These are phyloP conservation scores for Lichtheimia hyalospora DNA, from an alignment of 371 early-diverging fungal genomes.

Conservation along the genomic window DNA sequence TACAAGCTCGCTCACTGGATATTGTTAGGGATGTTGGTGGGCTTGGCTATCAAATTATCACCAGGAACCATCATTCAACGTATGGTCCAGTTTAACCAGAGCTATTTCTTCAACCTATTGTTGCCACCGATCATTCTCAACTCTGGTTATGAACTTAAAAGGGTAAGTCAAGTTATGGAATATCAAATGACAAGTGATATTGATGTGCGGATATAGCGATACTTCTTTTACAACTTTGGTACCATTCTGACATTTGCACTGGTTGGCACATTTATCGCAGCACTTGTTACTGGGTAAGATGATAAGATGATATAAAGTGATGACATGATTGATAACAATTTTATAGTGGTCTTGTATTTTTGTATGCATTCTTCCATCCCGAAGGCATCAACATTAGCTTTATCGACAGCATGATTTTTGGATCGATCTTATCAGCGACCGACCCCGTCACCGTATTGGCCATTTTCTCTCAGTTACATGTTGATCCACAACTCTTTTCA, in stretches of 20 bases:
- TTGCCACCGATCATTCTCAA: conserved; percentile 96
- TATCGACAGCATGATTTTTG: conserved; percentile 90
- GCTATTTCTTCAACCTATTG: conserved; percentile 91
- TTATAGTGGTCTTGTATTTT: conserved; percentile 61
- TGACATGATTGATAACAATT: neutral
- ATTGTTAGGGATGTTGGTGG: conserved; percentile 81
- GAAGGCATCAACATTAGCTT: conserved; percentile 68
- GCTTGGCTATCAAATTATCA: conserved; percentile 76
- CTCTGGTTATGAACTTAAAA: conserved; percentile 91
- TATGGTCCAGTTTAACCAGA: conserved; percentile 89
- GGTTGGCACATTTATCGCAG: conserved; percentile 88
- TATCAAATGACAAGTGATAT: neutral
- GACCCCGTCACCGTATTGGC: conserved; percentile 96
- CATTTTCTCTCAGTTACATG: conserved; percentile 87
- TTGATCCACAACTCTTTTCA: conserved; percentile 90
- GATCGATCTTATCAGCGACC: conserved; percentile 92
- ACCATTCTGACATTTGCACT: conserved; percentile 91
- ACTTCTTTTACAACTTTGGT: conserved; percentile 87
- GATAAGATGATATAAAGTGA: neutral
- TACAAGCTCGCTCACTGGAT: neutral
- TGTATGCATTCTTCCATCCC: conserved; percentile 71
- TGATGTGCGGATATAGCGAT: conserved; percentile 41
- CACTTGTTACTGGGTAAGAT: conserved; percentile 80
- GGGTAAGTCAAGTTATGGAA: conserved; percentile 36
- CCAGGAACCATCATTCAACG: conserved; percentile 72